Conservation (phyloP, 1,139 yeast species). For the Geotrichum candidum region DNA sequence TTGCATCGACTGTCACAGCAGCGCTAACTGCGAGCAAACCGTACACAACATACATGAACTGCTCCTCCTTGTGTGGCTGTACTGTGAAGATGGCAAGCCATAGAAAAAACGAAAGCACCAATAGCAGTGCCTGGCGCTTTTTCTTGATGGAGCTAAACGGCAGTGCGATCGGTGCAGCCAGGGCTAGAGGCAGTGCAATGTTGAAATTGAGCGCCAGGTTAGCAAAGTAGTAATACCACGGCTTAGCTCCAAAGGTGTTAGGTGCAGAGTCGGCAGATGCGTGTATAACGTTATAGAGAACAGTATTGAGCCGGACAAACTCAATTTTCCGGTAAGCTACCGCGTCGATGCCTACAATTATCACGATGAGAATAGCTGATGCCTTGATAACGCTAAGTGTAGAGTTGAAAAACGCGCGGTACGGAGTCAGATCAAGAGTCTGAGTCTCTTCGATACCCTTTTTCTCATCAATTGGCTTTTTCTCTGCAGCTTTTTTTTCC, state of each 20-base stretch:
- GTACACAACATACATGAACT: constrained; percentile 82
- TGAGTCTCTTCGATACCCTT: not conserved
- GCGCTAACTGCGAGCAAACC: constrained; percentile 62
- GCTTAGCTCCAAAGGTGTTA: constrained; percentile 84
- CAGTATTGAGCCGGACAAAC: constrained; percentile 76
- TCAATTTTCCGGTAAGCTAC: constrained; percentile 55
- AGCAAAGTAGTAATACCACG: constrained; percentile 63
- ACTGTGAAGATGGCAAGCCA: constrained; percentile 64
- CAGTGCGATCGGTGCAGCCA: constrained; percentile 35
- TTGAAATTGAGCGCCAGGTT: constrained; percentile 75
- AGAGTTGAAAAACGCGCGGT: constrained; percentile 8
- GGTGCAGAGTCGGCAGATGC: constrained; percentile 71
- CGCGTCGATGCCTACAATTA: constrained; percentile 51
- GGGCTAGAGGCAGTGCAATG: constrained; percentile 45
- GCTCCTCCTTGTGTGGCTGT: constrained; percentile 92
- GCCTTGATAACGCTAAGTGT: constrained; percentile 13
- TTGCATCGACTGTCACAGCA: constrained; percentile 41
- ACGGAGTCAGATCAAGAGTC: not conserved
- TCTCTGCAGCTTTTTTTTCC: not conserved
- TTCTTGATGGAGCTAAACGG: constrained; percentile 13
- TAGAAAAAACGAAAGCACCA: constrained; percentile 43
- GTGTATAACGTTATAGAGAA: constrained; percentile 73
- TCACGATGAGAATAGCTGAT: constrained; percentile 24
- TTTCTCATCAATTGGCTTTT: not conserved
- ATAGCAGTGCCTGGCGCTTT: constrained; percentile 8